Evolutionary conservation across 495 filamentous ascomycete species (phyloP).

Genomic region (Penicillium paradoxum): DNA sequence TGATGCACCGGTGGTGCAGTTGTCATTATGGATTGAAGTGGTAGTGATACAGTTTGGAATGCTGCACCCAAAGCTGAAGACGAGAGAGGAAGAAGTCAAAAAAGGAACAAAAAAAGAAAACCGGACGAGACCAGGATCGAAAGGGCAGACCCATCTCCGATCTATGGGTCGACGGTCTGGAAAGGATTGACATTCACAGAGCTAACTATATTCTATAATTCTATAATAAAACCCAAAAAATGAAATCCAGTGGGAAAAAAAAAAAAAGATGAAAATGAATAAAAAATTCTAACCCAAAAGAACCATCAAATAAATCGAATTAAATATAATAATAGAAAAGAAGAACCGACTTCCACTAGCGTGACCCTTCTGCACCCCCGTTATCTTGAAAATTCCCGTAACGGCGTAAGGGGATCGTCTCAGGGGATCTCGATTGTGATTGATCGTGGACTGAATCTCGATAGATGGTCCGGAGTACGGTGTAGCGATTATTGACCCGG

Average conservation of each 20-base stretch:
- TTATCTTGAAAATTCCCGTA: constrained; percentile 27
- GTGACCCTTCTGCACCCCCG: constrained; percentile 29
- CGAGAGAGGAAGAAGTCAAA: constrained; percentile 8
- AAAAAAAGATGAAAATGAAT: no score
- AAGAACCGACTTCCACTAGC: constrained; percentile 29
- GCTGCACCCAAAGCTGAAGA: not conserved
- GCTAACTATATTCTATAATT: constrained; percentile 7
- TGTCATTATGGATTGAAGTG: constrained; percentile 28
- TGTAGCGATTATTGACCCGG: not conserved
- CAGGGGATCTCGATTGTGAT: constrained; percentile 1
- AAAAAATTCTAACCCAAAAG: no score
- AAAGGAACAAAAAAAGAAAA: constrained; percentile 9
- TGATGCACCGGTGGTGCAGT: constrained; percentile 40
- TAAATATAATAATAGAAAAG: constrained; percentile 7
- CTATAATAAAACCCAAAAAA: not conserved
- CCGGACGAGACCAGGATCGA: constrained; percentile 19
- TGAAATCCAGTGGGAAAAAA: not conserved
- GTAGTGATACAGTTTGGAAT: not conserved
- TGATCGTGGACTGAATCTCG: not conserved
- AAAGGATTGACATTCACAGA: constrained; percentile 26
- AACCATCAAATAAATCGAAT: not conserved
- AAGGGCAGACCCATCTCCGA: constrained; percentile 22
- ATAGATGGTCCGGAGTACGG: not conserved
- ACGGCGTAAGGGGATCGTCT: constrained; percentile 25
- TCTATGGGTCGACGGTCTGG: constrained; percentile 27